Percentiles rank a stretch among this genome's conserved stretches.
These are phyloP conservation scores for Stephania japonica DNA, from an alignment of 164 flowering plant species.

Conservation along the genomic window DNA sequence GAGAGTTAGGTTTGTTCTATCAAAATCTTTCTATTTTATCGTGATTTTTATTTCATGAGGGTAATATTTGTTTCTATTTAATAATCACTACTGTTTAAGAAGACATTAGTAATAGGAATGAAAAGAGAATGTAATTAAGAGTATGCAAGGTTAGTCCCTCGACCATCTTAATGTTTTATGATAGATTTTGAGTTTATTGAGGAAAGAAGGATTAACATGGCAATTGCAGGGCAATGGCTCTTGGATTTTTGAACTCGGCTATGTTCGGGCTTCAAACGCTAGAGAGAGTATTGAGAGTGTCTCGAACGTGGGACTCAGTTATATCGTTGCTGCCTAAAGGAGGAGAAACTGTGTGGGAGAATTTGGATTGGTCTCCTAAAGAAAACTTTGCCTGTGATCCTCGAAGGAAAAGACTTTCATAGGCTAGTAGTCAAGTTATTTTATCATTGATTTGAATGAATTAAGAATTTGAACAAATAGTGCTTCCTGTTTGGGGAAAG, in stretches of 20 bases:
- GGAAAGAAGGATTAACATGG: neutral
- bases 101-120: too few species aligned
- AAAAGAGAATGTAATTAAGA: too few species aligned
- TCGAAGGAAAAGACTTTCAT: conserved; percentile 19
- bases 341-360: conserved; percentile 82
- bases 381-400: conserved; percentile 41
- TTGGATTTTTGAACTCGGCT: conserved; percentile 56
- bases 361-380: conserved; percentile 76
- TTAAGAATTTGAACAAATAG: too few species aligned
- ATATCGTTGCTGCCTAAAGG: conserved; percentile 74
- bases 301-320: conserved; percentile 73
- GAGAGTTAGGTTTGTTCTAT: too few species aligned
- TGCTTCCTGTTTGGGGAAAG: too few species aligned
- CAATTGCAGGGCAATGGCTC: conserved; percentile 58
- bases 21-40: too few species aligned
- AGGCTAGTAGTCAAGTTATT: conserved; percentile 17
- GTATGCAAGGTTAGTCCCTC: conserved; percentile 45
- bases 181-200: neutral
- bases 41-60: too few species aligned
- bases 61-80: too few species aligned
- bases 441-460: too few species aligned
- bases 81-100: too few species aligned
- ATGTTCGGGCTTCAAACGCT: conserved; percentile 53
- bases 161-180: neutral
- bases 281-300: conserved; percentile 49